Conservation (phyloP, 805 yeast genomes). For the Cyberlindnera suaveolens region DNA sequence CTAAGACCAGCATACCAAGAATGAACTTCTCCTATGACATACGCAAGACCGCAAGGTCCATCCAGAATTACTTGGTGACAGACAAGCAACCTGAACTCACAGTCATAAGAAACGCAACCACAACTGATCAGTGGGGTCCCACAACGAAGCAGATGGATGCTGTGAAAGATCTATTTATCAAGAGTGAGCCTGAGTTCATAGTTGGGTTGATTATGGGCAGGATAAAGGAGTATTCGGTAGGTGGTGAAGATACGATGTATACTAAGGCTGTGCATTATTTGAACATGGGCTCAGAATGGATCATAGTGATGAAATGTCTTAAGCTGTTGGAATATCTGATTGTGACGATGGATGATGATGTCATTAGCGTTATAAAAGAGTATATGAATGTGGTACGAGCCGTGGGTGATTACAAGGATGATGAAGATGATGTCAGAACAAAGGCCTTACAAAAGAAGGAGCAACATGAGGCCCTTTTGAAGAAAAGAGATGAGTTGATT, state of each 20-base stretch:
- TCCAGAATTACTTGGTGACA: constrained; percentile 33
- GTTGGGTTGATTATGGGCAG: constrained; percentile 27
- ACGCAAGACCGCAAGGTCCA: constrained; percentile 33
- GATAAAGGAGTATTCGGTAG: constrained; percentile 10
- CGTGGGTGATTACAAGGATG: not conserved
- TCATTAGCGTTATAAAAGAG: constrained; percentile 1
- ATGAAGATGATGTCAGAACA: constrained; percentile 1
- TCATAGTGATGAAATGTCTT: constrained; percentile 33
- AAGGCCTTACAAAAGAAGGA: constrained; percentile 8
- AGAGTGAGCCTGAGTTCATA: constrained; percentile 21
- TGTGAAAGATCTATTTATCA: constrained; percentile 10
- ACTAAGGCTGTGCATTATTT: constrained; percentile 26
- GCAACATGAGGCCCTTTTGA: constrained; percentile 3
- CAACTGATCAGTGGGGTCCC: constrained; percentile 50
- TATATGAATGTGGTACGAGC: not conserved
- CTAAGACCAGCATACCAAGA: no score
- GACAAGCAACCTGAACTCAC: constrained; percentile 31
- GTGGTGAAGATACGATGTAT: not conserved
- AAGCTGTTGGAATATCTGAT: constrained; percentile 29
- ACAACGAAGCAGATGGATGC: constrained; percentile 36
- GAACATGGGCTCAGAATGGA: constrained; percentile 35
- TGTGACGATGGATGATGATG: constrained; percentile 13
- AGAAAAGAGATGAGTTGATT: constrained; percentile 3
- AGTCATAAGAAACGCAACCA: constrained; percentile 30
- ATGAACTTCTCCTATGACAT: constrained; percentile 31